A percentile compares a stretch with the other conserved stretches of the same genome.
phyloP scores from a whole-genome alignment of 2,329 filamentous ascomycete species.

The Talaromyces atroroseus region DNA sequence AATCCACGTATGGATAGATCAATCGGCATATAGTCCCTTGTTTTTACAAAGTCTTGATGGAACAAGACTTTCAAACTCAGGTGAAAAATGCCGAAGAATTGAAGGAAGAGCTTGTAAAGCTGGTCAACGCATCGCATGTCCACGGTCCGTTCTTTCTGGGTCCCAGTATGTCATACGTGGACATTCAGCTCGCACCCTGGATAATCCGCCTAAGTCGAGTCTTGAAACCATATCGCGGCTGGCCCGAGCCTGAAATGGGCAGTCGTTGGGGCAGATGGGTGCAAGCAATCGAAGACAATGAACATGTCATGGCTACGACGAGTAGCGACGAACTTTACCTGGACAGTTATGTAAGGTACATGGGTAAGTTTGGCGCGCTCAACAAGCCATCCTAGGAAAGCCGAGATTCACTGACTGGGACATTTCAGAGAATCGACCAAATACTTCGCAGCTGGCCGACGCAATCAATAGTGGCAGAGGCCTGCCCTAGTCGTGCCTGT shows the following conservation, averaged over 20 bases:
- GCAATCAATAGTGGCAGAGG: conserved; percentile 54
- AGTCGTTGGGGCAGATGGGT: conserved; percentile 66
- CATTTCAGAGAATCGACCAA: conserved; percentile 52
- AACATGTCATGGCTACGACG: conserved; percentile 60
- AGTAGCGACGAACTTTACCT: conserved; percentile 62
- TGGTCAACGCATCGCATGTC: conserved; percentile 53
- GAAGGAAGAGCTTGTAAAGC: conserved; percentile 58
- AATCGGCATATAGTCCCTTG: conserved; percentile 69
- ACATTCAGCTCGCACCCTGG: conserved; percentile 72
- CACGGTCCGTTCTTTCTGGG: conserved; percentile 67
- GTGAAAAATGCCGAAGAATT: conserved; percentile 56
- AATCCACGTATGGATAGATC: conserved; percentile 46
- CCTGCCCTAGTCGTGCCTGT: conserved; percentile 38
- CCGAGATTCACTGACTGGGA: neutral
- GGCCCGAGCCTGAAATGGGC: conserved; percentile 58
- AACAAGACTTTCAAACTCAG: conserved; percentile 56
- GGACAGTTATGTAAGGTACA: conserved; percentile 61
- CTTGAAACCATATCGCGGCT: conserved; percentile 59
- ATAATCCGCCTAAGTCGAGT: conserved; percentile 63
- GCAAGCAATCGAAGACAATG: conserved; percentile 60
- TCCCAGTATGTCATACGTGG: conserved; percentile 56
- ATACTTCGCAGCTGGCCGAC: conserved; percentile 54
- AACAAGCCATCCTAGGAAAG: neutral
- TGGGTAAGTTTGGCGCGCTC: conserved; percentile 38
- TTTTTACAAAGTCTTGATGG: conserved; percentile 70